Conservation (phyloP, 176 grass and related monocot species). For the Cenchrus fungigraminus region DNA sequence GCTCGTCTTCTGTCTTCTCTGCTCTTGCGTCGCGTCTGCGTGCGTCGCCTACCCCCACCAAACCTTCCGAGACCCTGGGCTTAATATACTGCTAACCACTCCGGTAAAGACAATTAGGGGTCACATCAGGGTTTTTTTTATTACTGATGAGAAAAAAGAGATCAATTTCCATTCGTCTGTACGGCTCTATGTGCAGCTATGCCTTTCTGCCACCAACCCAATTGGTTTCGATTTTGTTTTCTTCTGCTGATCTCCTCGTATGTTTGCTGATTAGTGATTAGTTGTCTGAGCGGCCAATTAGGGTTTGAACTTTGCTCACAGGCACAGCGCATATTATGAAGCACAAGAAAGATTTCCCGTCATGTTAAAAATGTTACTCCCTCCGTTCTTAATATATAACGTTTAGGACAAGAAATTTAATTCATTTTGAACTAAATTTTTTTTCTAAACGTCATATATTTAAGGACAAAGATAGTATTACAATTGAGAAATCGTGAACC, state of each 20-base stretch:
- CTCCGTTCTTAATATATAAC: no score
- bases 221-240: not conserved
- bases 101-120: not conserved
- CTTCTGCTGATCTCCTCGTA: not conserved
- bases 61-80: not conserved
- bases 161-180: constrained; percentile 24
- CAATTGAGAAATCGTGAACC: no score
- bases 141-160: not conserved
- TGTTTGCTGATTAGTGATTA: not conserved
- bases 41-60: not conserved
- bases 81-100: not conserved
- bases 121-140: not conserved
- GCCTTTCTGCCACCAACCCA: no score
- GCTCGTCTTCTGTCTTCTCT: not conserved
- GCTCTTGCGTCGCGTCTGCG: not conserved
- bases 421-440: no score
- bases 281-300: not conserved
- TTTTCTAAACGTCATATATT: no score
- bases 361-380: no score
- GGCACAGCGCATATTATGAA: no score
- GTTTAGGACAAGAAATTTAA: no score
- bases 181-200: not conserved
- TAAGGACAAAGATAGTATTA: no score
- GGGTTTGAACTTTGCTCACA: no score
- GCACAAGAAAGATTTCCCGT: no score